Evolutionary conservation across 2,329 filamentous ascomycete species (phyloP).

Genomic region (Paraphaeosphaeria minitans): DNA sequence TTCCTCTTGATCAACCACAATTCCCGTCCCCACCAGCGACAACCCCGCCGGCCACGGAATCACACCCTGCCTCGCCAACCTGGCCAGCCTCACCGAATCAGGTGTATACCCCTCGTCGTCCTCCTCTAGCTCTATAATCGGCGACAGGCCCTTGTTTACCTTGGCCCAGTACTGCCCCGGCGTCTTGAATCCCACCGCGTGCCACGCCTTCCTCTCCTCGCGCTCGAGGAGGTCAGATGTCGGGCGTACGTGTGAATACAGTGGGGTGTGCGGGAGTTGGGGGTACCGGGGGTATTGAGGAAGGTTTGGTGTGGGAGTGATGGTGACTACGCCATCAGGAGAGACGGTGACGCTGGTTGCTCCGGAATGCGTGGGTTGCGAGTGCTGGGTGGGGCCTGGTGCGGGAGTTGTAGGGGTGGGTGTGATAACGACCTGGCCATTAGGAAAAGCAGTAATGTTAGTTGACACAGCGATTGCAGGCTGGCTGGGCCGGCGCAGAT

Average conservation of each 20-base stretch:
- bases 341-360: background rate
- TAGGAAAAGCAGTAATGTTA: background rate
- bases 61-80: too few relatives aligned
- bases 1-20: too few relatives aligned
- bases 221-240: background rate
- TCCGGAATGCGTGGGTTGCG: background rate
- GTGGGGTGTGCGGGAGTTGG: too few relatives aligned
- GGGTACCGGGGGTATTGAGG: too few relatives aligned
- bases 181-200: background rate
- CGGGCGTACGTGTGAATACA: too few relatives aligned
- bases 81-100: background rate
- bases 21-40: too few relatives aligned
- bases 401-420: too few relatives aligned
- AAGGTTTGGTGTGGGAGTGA: too few relatives aligned
- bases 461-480: background rate
- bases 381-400: too few relatives aligned
- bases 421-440: background rate
- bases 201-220: background rate
- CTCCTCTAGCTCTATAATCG: background rate
- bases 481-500: background rate
- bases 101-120: background rate
- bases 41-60: too few relatives aligned
- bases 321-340: background rate
- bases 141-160: background rate
- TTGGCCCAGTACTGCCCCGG: background rate